A percentile compares a stretch with the other conserved stretches of the same genome.
Evolutionary conservation across 2,329 filamentous ascomycete species (phyloP).

Genomic region (Dryadomyces quercus-mongolicae): DNA sequence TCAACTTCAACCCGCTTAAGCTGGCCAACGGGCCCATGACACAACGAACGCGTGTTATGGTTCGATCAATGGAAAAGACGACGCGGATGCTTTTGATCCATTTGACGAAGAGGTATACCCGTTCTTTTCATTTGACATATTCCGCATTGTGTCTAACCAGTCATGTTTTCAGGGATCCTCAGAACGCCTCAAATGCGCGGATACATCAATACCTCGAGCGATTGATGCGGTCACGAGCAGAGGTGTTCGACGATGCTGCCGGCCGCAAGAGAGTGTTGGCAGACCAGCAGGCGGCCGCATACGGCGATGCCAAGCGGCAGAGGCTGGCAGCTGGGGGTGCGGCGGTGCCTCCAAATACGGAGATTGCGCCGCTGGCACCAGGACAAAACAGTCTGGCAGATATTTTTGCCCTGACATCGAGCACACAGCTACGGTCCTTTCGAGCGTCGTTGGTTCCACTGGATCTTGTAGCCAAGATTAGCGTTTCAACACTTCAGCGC

Average conservation of each 20-base stretch:
- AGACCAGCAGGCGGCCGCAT: constrained; percentile 57
- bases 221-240: constrained; percentile 63
- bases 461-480: constrained; percentile 66
- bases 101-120: constrained; percentile 57
- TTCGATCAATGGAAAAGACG: constrained; percentile 93
- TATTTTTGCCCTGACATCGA: constrained; percentile 73
- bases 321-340: constrained; percentile 36
- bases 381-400: constrained; percentile 65
- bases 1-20: constrained; percentile 87
- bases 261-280: constrained; percentile 66
- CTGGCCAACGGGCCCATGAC: constrained; percentile 64
- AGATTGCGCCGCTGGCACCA: constrained; percentile 59
- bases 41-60: constrained; percentile 64
- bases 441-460: constrained; percentile 70
- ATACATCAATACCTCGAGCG: constrained; percentile 84
- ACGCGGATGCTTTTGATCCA: constrained; percentile 74
- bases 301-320: constrained; percentile 73
- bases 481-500: constrained; percentile 63
- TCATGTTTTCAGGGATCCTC: constrained; percentile 51
- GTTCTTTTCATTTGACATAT: background rate
- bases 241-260: constrained; percentile 66
- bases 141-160: background rate
- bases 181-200: constrained; percentile 59
- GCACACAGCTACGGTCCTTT: constrained; percentile 63
- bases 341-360: constrained; percentile 22